Evolutionary conservation across 1,284 basidiomycete genomes (phyloP).

Genomic region (Neonothopanus nambi): DNA sequence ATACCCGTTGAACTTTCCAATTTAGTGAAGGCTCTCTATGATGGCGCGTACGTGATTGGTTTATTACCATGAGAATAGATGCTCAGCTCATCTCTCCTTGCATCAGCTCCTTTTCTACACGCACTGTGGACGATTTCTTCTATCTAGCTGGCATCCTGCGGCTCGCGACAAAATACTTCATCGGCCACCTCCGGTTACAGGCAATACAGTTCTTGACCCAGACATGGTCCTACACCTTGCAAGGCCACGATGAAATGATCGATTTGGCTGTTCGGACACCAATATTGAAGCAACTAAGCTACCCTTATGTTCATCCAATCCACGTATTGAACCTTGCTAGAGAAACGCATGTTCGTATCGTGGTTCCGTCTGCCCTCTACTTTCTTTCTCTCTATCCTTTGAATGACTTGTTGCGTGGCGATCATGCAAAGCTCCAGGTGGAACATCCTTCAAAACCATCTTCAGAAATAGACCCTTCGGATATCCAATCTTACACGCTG

Average conservation of each 20-base stretch:
- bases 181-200: constrained; percentile 46
- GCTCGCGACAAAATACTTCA: constrained; percentile 59
- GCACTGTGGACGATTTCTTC: constrained; percentile 51
- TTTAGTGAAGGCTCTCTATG: constrained; percentile 57
- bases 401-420: constrained; percentile 45
- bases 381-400: constrained; percentile 61
- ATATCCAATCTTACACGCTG: constrained; percentile 51
- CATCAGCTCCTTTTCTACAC: constrained; percentile 37
- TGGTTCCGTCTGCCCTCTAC: constrained; percentile 56
- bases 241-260: constrained; percentile 59
- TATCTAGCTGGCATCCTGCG: constrained; percentile 54
- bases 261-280: constrained; percentile 46
- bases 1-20: constrained; percentile 50
- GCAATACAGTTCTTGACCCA: constrained; percentile 49
- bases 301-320: constrained; percentile 60
- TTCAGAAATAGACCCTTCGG: constrained; percentile 39
- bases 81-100: background rate
- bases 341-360: constrained; percentile 47
- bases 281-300: constrained; percentile 44
- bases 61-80: background rate
- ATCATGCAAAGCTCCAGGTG: constrained; percentile 54
- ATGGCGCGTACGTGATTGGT: constrained; percentile 48
- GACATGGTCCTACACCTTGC: constrained; percentile 54
- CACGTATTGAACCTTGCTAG: constrained; percentile 59
- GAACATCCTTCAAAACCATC: constrained; percentile 54